Evolutionary conservation across 208 protist genomes (phyloP).

Genomic region (Leishmania amazonensis): DNA sequence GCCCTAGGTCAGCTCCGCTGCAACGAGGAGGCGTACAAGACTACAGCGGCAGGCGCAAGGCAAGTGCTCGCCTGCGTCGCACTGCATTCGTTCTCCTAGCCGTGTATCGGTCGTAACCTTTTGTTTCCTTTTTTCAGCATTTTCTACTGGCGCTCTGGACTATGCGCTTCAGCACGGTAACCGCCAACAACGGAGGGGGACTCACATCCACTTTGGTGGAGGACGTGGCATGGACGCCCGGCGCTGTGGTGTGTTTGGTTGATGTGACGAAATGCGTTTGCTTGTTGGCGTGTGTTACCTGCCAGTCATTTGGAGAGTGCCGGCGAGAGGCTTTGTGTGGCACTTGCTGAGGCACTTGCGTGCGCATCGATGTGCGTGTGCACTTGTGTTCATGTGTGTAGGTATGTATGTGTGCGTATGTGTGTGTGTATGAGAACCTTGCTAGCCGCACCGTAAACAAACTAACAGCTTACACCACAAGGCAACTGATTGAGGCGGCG

Average conservation of each 20-base stretch:
- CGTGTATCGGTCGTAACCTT: neutral
- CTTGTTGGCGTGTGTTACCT: neutral
- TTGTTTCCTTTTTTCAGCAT: neutral
- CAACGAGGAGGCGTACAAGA: neutral
- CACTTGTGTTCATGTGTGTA: slow-evolving; percentile 1
- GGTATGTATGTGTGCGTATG: slow-evolving; percentile 1
- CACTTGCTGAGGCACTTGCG: neutral
- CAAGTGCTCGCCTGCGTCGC: neutral
- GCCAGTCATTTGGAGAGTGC: neutral
- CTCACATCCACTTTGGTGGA: too few species aligned
- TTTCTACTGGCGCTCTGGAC: neutral
- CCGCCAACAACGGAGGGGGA: too few species aligned
- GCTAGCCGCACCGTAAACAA: neutral
- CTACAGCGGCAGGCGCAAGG: neutral
- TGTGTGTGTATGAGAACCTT: neutral
- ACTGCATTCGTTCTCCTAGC: neutral
- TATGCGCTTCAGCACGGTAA: neutral
- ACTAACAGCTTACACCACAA: neutral
- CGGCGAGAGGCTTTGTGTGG: neutral
- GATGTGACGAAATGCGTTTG: neutral
- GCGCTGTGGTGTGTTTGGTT: neutral
- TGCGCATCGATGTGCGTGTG: neutral
- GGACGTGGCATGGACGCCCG: neutral
- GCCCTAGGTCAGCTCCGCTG: slow-evolving; percentile 30
- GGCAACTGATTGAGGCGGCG: neutral